Evolutionary conservation across 2,329 filamentous ascomycete genomes (phyloP), one percentile per base, ranked within the genome.

Genomic region (Sporothrix luriei): DNA sequence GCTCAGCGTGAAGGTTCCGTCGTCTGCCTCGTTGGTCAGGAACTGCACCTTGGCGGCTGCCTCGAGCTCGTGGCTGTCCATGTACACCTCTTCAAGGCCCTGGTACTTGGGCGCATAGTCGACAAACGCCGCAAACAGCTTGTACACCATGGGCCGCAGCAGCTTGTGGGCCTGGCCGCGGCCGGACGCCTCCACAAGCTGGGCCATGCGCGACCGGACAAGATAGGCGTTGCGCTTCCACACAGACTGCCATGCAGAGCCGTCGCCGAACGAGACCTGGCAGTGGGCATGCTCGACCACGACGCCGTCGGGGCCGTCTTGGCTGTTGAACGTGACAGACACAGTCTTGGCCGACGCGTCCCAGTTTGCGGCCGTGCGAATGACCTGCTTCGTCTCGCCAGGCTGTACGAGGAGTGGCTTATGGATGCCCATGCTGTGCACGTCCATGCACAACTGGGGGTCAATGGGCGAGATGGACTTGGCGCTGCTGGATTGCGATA

Each of bases 111-210:
- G 77, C 14, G 82, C 79, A 72, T 88, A 89, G 74, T 88, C 84
- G 6, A 88, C 87, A 0, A 88, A 78, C 52, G 84, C 82, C 6
- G 78, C 74, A 74, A 87, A 87, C 0, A 87, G 84, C 80, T 93
- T 94, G 84, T 95, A 95, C 19, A 90, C 89, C 81, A 93, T 87
- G 57, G 57, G 43, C 90, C 90, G 33, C 90, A 88, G 64, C 90
- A 93, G 85, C 79, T 91, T 90, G 77, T 62, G 57, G 29, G 33
- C 61, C 90, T 90, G 40, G 90, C 90, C 69, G 85, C 84, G 33
- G 46, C 90, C 90, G 38, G 82, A 84, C 74, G 86, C 80, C 68
- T 90, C 89, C 71, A 88, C 89, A 2, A 90, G 83, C 38, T 82
- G 79, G 26, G 88, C 82, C 68, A 90, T 84, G 69, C 88, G 86